Conservation (phyloP, 345 rosid genomes). For the Populus tremula region DNA sequence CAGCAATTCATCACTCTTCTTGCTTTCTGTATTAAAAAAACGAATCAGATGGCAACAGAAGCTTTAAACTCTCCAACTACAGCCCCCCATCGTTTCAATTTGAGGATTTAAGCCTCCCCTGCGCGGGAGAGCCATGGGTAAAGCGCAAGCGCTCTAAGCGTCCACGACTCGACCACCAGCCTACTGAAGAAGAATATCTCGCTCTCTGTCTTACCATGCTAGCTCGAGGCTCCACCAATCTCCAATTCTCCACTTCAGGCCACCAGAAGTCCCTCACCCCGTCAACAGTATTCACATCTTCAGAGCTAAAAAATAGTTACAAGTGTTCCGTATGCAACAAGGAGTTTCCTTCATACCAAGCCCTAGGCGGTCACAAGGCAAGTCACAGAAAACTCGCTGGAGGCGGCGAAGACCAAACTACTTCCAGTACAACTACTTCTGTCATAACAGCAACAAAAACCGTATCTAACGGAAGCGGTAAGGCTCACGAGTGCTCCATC, state of each 20-base stretch:
- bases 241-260: not conserved
- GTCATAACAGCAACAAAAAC: not conserved
- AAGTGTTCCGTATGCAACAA: conserved; percentile 26
- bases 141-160: conserved; percentile 44
- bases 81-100: conserved; percentile 33
- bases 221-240: conserved; percentile 25
- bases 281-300: not conserved
- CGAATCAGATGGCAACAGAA: conserved; percentile 45
- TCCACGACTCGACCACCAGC: conserved; percentile 27
- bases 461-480: conserved; percentile 9
- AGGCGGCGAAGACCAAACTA: conserved; percentile 11
- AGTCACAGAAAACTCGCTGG: conserved; percentile 24
- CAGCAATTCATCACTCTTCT: not conserved
- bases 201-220: conserved; percentile 49
- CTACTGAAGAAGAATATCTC: conserved; percentile 41
- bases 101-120: conserved; percentile 22
- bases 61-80: conserved; percentile 59
- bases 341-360: conserved; percentile 27
- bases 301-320: conserved; percentile 7
- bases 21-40: not conserved
- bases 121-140: conserved; percentile 32
- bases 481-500: conserved; percentile 27
- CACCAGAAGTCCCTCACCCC: not conserved
- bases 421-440: conserved; percentile 2
- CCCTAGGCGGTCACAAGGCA: conserved; percentile 32